These are phyloP conservation scores for Cardiospermum halicacabum DNA, from an alignment of 345 rosid species.

Conservation along the genomic window DNA sequence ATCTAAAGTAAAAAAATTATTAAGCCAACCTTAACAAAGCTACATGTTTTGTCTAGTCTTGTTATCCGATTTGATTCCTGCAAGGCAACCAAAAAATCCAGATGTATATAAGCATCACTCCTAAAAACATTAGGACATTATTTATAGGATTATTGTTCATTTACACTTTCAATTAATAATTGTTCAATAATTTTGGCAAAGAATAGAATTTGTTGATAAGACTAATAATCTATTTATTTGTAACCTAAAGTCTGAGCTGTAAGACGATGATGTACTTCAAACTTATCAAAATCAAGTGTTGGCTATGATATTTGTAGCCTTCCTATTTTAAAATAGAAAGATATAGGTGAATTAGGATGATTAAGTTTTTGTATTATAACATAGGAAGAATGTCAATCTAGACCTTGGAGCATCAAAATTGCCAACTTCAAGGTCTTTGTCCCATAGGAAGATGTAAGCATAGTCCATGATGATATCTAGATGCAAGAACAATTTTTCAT, in stretches of 20 bases:
- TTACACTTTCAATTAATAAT: neutral
- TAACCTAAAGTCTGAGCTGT: conserved; percentile 35
- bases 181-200: neutral
- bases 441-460: conserved; percentile 58
- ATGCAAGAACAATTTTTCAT: too few species aligned
- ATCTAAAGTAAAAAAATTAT: too few species aligned
- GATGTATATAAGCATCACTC: too few species aligned
- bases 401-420: conserved; percentile 46
- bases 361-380: neutral
- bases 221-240: conserved; percentile 59
- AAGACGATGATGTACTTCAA: conserved; percentile 57
- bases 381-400: neutral
- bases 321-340: conserved; percentile 58
- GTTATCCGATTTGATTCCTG: too few species aligned
- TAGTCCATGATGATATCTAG: conserved; percentile 53
- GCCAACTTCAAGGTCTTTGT: conserved; percentile 55
- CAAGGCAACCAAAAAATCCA: too few species aligned
- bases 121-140: too few species aligned
- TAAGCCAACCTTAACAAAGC: too few species aligned
- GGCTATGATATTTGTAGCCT: conserved; percentile 88
- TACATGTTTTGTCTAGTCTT: too few species aligned
- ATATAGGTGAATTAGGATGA: conserved; percentile 41
- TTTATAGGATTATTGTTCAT: too few species aligned
- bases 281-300: conserved; percentile 53
- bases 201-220: neutral